Evolutionary conservation across 2,329 filamentous ascomycete genomes (phyloP).

Genomic region (Penicillium frequentans): DNA sequence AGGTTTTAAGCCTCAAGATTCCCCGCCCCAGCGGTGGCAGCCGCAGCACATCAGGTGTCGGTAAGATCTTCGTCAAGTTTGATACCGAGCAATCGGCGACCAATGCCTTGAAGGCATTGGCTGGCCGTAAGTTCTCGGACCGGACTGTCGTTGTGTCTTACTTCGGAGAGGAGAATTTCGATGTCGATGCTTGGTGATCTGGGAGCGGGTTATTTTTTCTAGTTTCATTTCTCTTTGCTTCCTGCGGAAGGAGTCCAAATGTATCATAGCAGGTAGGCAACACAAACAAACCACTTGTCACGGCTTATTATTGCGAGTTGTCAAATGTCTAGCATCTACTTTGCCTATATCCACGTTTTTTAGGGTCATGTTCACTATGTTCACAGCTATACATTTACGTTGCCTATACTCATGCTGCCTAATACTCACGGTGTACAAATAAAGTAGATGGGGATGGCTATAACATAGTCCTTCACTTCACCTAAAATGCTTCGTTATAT

Average conservation of each 20-base stretch:
- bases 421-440: too few relatives aligned
- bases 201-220: neutral
- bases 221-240: constrained; percentile 9
- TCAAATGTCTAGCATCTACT: neutral
- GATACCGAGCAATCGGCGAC: constrained; percentile 74
- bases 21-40: constrained; percentile 81
- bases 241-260: constrained; percentile 10
- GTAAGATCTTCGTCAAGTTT: constrained; percentile 98
- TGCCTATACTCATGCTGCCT: too few relatives aligned
- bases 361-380: neutral
- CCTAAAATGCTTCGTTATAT: too few relatives aligned
- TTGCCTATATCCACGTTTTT: too few relatives aligned
- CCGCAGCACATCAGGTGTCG: constrained; percentile 82
- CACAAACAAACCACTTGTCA: constrained; percentile 8
- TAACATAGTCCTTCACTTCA: too few relatives aligned
- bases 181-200: constrained; percentile 43
- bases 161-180: constrained; percentile 97
- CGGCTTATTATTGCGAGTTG: neutral
- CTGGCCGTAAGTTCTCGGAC: constrained; percentile 93
- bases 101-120: constrained; percentile 83
- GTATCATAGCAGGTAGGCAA: constrained; percentile 21
- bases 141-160: constrained; percentile 95
- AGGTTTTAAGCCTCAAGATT: constrained; percentile 84
- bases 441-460: too few relatives aligned
- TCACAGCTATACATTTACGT: neutral